Evolutionary conservation across 2,329 filamentous ascomycete genomes (phyloP).

Genomic region (Parafenestella ontariensis): DNA sequence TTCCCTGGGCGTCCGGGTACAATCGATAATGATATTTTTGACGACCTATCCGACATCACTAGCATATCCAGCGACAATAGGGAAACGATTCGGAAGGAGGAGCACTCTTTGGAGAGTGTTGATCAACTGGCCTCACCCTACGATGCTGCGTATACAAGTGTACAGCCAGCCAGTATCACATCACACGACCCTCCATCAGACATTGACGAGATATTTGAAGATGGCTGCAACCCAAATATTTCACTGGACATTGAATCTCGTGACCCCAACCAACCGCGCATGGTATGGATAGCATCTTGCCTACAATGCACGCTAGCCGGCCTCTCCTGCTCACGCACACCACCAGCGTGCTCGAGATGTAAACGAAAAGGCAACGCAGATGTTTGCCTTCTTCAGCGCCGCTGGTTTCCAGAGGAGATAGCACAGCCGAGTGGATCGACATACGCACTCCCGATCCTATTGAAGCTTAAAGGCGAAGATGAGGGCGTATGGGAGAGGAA

Average conservation of each 20-base stretch:
- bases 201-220: neutral
- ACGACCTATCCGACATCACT: neutral
- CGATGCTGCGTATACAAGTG: neutral
- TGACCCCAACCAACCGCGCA: slow-evolving; percentile 7
- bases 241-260: neutral
- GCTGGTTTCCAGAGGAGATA: slow-evolving; percentile 20
- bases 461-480: slow-evolving; percentile 25
- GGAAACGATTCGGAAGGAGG: too few relatives aligned
- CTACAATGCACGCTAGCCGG: slow-evolving; percentile 34
- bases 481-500: slow-evolving; percentile 23
- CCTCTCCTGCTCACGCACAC: slow-evolving; percentile 39
- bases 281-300: slow-evolving; percentile 39
- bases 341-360: slow-evolving; percentile 39
- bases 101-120: too few relatives aligned
- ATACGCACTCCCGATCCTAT: slow-evolving; percentile 20
- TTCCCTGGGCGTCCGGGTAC: neutral
- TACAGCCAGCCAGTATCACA: neutral
- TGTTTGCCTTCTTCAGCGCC: slow-evolving; percentile 34
- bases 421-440: neutral
- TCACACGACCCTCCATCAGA: neutral
- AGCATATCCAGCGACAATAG: neutral
- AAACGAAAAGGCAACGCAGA: slow-evolving; percentile 18
- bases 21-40: slow-evolving; percentile 12
- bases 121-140: neutral
- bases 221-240: neutral